Conservation (phyloP, 192 early-diverging fungal genomes). For the Blastocladiella britannica region DNA sequence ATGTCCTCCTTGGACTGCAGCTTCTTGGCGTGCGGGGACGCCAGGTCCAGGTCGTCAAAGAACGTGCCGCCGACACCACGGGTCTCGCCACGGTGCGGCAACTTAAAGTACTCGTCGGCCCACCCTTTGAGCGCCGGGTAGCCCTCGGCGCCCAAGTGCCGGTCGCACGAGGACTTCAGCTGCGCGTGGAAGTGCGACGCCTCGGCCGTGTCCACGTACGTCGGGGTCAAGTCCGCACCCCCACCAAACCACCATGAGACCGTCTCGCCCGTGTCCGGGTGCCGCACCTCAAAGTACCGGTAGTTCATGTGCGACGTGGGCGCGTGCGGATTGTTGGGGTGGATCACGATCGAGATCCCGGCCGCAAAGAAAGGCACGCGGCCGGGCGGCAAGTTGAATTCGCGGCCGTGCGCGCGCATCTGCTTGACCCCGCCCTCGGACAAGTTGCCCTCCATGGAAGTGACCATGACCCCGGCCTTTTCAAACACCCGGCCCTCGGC, state of each 20-base stretch:
- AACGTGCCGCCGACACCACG: slow-evolving; percentile 96
- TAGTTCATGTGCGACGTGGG: slow-evolving; percentile 95
- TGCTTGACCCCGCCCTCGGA: slow-evolving; percentile 53
- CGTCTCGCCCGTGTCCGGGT: slow-evolving; percentile 31
- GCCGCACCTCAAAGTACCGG: slow-evolving; percentile 81
- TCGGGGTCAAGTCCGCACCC: slow-evolving; percentile 82
- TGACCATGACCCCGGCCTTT: slow-evolving; percentile 93
- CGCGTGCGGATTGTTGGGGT: slow-evolving; percentile 86
- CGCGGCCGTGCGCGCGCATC: slow-evolving; percentile 69
- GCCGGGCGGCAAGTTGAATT: slow-evolving; percentile 21
- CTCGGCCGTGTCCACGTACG: slow-evolving; percentile 78
- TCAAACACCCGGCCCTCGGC: slow-evolving; percentile 84
- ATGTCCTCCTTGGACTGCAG: slow-evolving; percentile 31
- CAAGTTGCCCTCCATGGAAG: slow-evolving; percentile 65
- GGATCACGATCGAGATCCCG: slow-evolving; percentile 78
- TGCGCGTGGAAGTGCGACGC: slow-evolving; percentile 79
- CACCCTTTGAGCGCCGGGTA: slow-evolving; percentile 85
- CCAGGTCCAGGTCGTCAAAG: slow-evolving; percentile 83
- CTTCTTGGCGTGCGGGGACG: slow-evolving; percentile 15
- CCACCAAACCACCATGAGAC: slow-evolving; percentile 90
- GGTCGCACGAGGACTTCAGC: slow-evolving; percentile 80
- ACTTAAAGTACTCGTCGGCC: slow-evolving; percentile 90
- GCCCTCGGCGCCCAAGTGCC: slow-evolving; percentile 33
- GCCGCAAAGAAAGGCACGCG: slow-evolving; percentile 66
- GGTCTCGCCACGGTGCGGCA: slow-evolving; percentile 64